Conservation (phyloP, 768 basidiomycete genomes). For the Naganishia onofrii region DNA sequence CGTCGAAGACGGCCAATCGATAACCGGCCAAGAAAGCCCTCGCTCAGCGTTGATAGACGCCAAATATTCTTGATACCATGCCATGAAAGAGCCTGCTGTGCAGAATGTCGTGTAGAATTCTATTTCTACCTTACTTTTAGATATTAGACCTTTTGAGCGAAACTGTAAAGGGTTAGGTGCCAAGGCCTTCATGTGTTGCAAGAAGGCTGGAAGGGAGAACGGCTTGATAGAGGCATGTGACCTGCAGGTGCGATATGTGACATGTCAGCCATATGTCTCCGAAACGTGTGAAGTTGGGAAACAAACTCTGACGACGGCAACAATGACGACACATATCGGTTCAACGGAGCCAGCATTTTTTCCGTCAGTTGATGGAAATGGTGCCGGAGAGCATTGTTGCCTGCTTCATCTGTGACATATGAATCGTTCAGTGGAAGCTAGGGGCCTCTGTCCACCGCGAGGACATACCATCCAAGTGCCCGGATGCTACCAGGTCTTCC, state of each 20-base stretch:
- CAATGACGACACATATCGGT: conserved; percentile 83
- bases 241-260: background rate
- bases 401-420: conserved; percentile 51
- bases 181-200: conserved; percentile 44
- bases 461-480: conserved; percentile 47
- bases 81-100: conserved; percentile 29
- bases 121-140: conserved; percentile 46
- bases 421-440: background rate
- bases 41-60: conserved; percentile 3
- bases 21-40: conserved; percentile 12
- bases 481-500: conserved; percentile 56
- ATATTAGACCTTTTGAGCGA: conserved; percentile 44
- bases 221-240: conserved; percentile 40
- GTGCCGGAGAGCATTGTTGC: conserved; percentile 65
- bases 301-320: conserved; percentile 58
- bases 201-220: conserved; percentile 48
- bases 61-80: conserved; percentile 18
- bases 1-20: conserved; percentile 2
- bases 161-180: conserved; percentile 50
- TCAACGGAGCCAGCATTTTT: conserved; percentile 79
- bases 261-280: background rate
- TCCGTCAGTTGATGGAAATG: conserved; percentile 85
- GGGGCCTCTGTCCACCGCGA: too few relatives aligned
- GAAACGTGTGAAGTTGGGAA: too few relatives aligned
- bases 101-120: conserved; percentile 51